Evolutionary conservation across 805 yeast species (phyloP), one percentile per base, ranked within the genome.

Genomic region (Alloascoidea hylecoeti): DNA sequence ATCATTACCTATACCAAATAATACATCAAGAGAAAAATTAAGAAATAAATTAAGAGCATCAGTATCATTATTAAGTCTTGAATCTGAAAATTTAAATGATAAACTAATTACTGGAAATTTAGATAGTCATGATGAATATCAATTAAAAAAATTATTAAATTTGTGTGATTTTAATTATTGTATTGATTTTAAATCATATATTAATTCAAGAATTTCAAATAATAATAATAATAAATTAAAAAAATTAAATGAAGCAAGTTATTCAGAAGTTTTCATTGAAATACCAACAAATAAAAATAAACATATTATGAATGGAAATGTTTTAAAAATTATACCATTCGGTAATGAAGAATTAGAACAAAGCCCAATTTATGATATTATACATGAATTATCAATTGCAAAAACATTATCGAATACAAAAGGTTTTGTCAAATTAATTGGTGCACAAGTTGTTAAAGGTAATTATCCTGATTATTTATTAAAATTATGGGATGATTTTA

Each of bases 1-100:
- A 13, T 75, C 82, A 3, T 53, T 72, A 40, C 84, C 83, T 1
- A 61, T 68, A 3, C 75, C 78, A 4, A 72, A 68, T 40, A 68
- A 66, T 30, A 64, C 63, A 9, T 68, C 80, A 13, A 61, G 73
- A 27, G 73, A 67, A 42, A 75, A 72, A 43, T 57, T 76, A 38
- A 63, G 66, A 44, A 61, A 64, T 41, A 76, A 71, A 46, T 54
- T 76, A 35, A 63, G 64, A 45, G 70, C 68, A n/a, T n/a, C 39
- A 66, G 72, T 18, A 56, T 68, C 2, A n/a, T n/a, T n/a, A n/a
- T n/a, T n/a, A n/a, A n/a, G n/a, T n/a, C n/a, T n/a, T n/a, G n/a
- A n/a, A n/a, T 68, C 76, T 3, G 50, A 71, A 35, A 48, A 70
- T 17, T 63, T 72, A 9, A 56, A 68, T 28, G 59, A 23, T n/a